A percentile compares a stretch with the other conserved stretches of the same genome.
phyloP scores from a whole-genome alignment of 192 early-diverging fungal species.

The Coemansia sp. region DNA sequence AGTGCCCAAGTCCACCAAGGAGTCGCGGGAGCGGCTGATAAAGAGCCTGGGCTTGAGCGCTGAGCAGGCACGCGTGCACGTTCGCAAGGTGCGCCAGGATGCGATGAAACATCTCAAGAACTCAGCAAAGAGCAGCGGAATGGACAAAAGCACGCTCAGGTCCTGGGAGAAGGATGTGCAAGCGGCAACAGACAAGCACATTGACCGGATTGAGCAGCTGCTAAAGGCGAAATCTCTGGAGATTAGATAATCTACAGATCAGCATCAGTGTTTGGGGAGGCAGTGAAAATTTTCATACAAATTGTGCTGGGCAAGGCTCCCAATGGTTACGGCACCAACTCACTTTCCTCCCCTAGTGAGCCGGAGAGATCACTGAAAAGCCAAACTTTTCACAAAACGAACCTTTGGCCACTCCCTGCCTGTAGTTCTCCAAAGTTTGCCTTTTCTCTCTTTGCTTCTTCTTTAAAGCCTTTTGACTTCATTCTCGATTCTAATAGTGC shows the following conservation, averaged over 20 bases:
- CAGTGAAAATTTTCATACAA: conserved; percentile 17
- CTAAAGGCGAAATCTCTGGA: conserved; percentile 70
- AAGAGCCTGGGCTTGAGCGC: conserved; percentile 62
- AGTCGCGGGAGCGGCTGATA: conserved; percentile 69
- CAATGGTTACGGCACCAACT: neutral
- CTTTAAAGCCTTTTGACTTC: conserved; percentile 1
- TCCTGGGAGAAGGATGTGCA: conserved; percentile 67
- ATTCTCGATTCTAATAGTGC: conserved; percentile 1
- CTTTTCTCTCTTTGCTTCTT: conserved; percentile 10
- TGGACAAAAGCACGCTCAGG: conserved; percentile 59
- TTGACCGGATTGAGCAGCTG: conserved; percentile 61
- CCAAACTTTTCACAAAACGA: no score
- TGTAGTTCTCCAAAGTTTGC: neutral
- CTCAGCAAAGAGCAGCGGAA: conserved; percentile 51
- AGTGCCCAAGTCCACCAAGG: conserved; percentile 81
- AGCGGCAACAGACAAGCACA: conserved; percentile 62
- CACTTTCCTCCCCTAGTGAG: no score
- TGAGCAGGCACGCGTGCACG: conserved; percentile 65
- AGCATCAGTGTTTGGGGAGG: neutral
- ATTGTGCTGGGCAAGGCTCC: neutral
- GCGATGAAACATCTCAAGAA: conserved; percentile 75
- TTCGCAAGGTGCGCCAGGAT: conserved; percentile 68
- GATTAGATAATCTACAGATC: conserved; percentile 41
- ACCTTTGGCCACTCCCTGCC: neutral
- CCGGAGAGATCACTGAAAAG: no score